phyloP scores from a whole-genome alignment of 805 yeast genomes.

The Starmerella bombicola region DNA sequence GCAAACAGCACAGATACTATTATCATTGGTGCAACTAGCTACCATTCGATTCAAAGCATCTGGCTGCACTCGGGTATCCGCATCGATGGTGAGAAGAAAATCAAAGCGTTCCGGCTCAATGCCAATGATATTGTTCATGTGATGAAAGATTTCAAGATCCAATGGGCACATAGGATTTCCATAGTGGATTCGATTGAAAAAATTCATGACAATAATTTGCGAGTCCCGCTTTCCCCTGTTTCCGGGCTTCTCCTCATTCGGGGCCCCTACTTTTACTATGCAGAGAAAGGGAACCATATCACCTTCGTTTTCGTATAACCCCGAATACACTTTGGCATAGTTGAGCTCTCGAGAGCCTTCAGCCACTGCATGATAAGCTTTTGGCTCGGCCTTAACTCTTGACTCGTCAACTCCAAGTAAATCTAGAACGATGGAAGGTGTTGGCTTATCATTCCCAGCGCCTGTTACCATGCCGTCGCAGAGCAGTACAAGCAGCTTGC shows the following conservation, averaged over 20 bases:
- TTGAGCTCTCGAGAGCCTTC: constrained; percentile 49
- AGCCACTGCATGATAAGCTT: constrained; percentile 43
- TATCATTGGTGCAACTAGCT: constrained; percentile 48
- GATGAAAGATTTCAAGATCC: constrained; percentile 42
- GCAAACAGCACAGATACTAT: constrained; percentile 47
- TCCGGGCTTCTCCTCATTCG: constrained; percentile 44
- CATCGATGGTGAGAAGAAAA: constrained; percentile 46
- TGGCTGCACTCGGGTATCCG: constrained; percentile 45
- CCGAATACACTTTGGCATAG: constrained; percentile 51
- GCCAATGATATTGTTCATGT: constrained; percentile 46
- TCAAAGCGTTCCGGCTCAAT: constrained; percentile 50
- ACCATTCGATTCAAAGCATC: constrained; percentile 45
- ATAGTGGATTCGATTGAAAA: constrained; percentile 46
- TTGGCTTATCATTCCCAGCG: constrained; percentile 44
- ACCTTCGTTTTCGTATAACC: constrained; percentile 46
- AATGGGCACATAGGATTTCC: constrained; percentile 48
- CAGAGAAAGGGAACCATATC: constrained; percentile 41
- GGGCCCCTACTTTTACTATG: constrained; percentile 46
- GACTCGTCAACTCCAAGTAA: constrained; percentile 35
- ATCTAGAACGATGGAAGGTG: constrained; percentile 43
- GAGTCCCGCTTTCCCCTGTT: constrained; percentile 58
- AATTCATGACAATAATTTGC: constrained; percentile 45
- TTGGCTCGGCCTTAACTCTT: constrained; percentile 40
- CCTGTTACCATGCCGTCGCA: constrained; percentile 54
- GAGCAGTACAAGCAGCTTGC: constrained; percentile 42